Conservation (phyloP, 2,329 filamentous ascomycete species). For the Drechmeria coniospora region DNA sequence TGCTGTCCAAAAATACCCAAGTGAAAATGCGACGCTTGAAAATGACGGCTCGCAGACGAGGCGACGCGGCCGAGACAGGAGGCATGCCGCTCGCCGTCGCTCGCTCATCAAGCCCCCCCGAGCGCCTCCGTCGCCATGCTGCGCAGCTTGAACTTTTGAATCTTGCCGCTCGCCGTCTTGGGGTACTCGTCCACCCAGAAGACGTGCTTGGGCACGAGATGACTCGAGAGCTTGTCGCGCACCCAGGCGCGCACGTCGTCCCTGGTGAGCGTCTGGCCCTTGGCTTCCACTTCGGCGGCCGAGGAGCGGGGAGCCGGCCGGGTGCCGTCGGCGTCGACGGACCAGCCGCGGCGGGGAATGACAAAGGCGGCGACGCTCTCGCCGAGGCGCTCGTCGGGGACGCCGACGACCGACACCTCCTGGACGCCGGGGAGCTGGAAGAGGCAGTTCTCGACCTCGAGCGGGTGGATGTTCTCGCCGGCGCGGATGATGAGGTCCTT, state of each 20-base stretch:
- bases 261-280: constrained; percentile 25
- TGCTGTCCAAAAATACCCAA: too few relatives aligned
- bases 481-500: constrained; percentile 93
- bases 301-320: too few relatives aligned
- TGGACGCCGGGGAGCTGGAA: constrained; percentile 54
- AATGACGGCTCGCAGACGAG: too few relatives aligned
- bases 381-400: constrained; percentile 70
- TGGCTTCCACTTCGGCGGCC: constrained; percentile 11
- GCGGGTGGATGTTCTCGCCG: constrained; percentile 89
- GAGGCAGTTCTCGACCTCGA: constrained; percentile 83
- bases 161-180: constrained; percentile 93
- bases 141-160: constrained; percentile 80
- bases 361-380: constrained; percentile 81
- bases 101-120: constrained; percentile 1
- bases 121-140: constrained; percentile 39
- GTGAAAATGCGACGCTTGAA: too few relatives aligned
- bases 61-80: too few relatives aligned
- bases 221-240: constrained; percentile 46
- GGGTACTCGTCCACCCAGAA: constrained; percentile 78
- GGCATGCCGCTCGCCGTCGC: too few relatives aligned
- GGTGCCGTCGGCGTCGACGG: constrained; percentile 7
- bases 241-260: constrained; percentile 61
- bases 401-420: constrained; percentile 70
- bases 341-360: constrained; percentile 27
- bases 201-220: constrained; percentile 78